Conservation (phyloP, 768 basidiomycete genomes). For the Pleurotus giganteus region DNA sequence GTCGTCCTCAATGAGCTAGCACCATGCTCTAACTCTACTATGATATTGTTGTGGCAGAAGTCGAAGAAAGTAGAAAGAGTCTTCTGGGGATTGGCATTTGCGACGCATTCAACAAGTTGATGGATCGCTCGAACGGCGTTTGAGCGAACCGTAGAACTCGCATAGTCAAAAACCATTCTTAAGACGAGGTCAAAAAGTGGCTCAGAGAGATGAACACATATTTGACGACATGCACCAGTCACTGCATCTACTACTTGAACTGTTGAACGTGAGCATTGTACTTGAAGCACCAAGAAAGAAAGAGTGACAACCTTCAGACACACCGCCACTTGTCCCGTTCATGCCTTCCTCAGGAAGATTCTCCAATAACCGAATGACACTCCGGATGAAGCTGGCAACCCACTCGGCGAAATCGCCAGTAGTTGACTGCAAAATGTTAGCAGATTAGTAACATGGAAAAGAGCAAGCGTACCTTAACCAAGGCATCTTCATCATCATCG, state of each 20-base stretch:
- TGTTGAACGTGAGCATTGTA: conserved; percentile 22
- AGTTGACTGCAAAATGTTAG: conserved; percentile 40
- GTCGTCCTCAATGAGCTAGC: conserved; percentile 76
- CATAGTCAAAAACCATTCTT: conserved; percentile 82
- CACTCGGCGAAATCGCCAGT: conserved; percentile 79
- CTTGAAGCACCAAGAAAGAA: background rate
- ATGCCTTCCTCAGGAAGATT: conserved; percentile 83
- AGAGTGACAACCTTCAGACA: conserved; percentile 56
- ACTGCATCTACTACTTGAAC: conserved; percentile 79
- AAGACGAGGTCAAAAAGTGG: conserved; percentile 77
- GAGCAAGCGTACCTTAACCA: conserved; percentile 44
- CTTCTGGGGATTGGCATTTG: conserved; percentile 75
- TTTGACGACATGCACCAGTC: conserved; percentile 71
- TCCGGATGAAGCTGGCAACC: conserved; percentile 76
- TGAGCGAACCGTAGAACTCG: conserved; percentile 74
- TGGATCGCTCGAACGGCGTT: conserved; percentile 88
- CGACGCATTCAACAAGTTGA: conserved; percentile 81
- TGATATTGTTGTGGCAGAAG: conserved; percentile 68
- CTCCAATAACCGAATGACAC: conserved; percentile 78
- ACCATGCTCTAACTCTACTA: conserved; percentile 78
- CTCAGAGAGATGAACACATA: conserved; percentile 73
- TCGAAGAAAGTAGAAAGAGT: conserved; percentile 78
- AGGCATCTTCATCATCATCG: conserved; percentile 66
- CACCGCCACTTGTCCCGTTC: conserved; percentile 57
- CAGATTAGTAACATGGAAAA: background rate